These are phyloP conservation scores for Farysia itapuensis DNA, from an alignment of 1,284 basidiomycete species.

Conservation along the genomic window DNA sequence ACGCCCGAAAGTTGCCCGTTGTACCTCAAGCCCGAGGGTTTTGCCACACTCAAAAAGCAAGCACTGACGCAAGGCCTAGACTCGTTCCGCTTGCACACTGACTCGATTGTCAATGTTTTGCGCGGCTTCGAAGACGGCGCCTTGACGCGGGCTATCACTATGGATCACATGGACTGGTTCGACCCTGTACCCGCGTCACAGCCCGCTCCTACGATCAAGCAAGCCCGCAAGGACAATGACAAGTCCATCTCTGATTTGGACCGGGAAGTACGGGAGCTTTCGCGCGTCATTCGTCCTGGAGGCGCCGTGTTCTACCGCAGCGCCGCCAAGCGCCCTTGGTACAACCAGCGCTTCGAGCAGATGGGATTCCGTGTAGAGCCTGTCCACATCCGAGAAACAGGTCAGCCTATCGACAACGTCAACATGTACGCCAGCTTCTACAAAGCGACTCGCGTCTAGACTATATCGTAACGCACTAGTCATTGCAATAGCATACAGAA, in stretches of 20 bases:
- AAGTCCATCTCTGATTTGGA: slow-evolving; percentile 65
- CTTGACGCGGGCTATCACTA: slow-evolving; percentile 65
- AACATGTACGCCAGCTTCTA: slow-evolving; percentile 67
- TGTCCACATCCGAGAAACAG: slow-evolving; percentile 56
- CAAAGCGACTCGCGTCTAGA: slow-evolving; percentile 55
- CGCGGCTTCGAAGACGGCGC: slow-evolving; percentile 48
- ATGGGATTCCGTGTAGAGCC: slow-evolving; percentile 58
- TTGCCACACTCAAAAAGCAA: slow-evolving; percentile 67
- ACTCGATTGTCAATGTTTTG: slow-evolving; percentile 73
- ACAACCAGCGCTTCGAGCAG: slow-evolving; percentile 67
- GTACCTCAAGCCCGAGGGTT: slow-evolving; percentile 73
- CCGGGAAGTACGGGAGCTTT: slow-evolving; percentile 69
- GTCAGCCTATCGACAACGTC: slow-evolving; percentile 66
- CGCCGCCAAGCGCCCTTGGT: slow-evolving; percentile 75
- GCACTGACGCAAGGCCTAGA: slow-evolving; percentile 64
- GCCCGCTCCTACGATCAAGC: slow-evolving; percentile 60
- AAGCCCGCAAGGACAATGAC: slow-evolving; percentile 60
- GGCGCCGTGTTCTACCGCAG: slow-evolving; percentile 74
- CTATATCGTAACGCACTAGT: no score
- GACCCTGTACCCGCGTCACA: slow-evolving; percentile 64
- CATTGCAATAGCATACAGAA: no score
- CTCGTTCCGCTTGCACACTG: slow-evolving; percentile 75
- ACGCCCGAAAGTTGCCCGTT: slow-evolving; percentile 71
- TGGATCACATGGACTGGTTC: slow-evolving; percentile 82
- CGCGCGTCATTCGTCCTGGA: slow-evolving; percentile 67